These are phyloP conservation scores for Hypoxylon rickii DNA, from an alignment of 495 filamentous ascomycete species.

Conservation along the genomic window DNA sequence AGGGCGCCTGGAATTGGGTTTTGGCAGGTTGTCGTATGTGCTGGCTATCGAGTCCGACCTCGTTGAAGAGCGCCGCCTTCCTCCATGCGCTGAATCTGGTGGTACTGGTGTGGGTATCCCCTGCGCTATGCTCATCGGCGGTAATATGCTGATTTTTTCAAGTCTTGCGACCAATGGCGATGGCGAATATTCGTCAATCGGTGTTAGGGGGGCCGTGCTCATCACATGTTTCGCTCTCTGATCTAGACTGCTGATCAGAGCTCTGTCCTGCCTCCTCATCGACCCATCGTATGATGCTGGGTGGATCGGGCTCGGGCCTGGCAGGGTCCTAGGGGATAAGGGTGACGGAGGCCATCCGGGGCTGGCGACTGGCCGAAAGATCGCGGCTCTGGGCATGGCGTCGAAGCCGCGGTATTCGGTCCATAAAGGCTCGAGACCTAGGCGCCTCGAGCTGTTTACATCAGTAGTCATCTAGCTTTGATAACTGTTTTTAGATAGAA, in stretches of 20 bases:
- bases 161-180: conserved; percentile 38
- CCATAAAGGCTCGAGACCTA: conserved; percentile 46
- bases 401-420: conserved; percentile 32
- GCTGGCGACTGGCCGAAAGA: conserved; percentile 28
- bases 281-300: conserved; percentile 40
- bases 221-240: conserved; percentile 30
- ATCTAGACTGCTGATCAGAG: conserved; percentile 47
- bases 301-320: conserved; percentile 47
- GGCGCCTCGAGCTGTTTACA: conserved; percentile 36
- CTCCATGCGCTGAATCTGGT: neutral
- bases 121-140: conserved; percentile 10
- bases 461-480: conserved; percentile 29
- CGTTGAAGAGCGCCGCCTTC: neutral
- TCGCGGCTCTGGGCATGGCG: conserved; percentile 9
- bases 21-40: neutral
- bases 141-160: conserved; percentile 35
- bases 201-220: conserved; percentile 20
- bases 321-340: conserved; percentile 37
- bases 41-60: neutral
- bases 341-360: conserved; percentile 35
- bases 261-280: conserved; percentile 46
- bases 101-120: conserved; percentile 4
- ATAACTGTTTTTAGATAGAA: neutral
- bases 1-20: neutral
- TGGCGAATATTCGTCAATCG: conserved; percentile 33